phyloP scores from a whole-genome alignment of 805 yeast genomes.

The Pichia pseudocactophila region DNA sequence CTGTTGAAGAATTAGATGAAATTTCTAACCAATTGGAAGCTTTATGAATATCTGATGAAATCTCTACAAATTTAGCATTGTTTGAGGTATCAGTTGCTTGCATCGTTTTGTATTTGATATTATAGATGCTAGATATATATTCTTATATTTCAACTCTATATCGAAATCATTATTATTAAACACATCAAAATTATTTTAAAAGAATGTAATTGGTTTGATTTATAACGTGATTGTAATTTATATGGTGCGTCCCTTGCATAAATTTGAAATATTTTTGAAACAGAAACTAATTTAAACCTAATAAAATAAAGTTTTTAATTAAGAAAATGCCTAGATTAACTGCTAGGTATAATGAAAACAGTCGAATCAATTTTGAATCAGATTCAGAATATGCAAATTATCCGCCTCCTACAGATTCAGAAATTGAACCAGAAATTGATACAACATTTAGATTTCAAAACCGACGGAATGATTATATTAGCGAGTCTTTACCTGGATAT shows the following conservation, averaged over 20 bases:
- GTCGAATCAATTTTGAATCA: conserved; percentile 1
- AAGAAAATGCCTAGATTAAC: not conserved
- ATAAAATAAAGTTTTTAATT: too few species aligned
- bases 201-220: too few species aligned
- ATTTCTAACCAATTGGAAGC: conserved; percentile 93
- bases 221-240: too few species aligned
- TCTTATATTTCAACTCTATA: not conserved
- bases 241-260: too few species aligned
- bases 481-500: not conserved
- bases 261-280: too few species aligned
- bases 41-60: conserved; percentile 27
- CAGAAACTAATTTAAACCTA: too few species aligned
- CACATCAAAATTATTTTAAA: too few species aligned
- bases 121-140: conserved; percentile 8
- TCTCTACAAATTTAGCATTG: not conserved
- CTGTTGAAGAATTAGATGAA: conserved; percentile 92
- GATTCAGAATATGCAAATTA: conserved; percentile 31
- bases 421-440: conserved; percentile 17
- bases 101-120: conserved; percentile 14
- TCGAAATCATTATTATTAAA: not conserved
- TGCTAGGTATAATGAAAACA: not conserved
- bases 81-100: conserved; percentile 13
- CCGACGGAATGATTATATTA: not conserved
- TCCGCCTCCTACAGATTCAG: conserved; percentile 33
- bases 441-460: not conserved